phyloP scores from a whole-genome alignment of 352 stramenopile genomes.

The Phytophthora lateralis region DNA sequence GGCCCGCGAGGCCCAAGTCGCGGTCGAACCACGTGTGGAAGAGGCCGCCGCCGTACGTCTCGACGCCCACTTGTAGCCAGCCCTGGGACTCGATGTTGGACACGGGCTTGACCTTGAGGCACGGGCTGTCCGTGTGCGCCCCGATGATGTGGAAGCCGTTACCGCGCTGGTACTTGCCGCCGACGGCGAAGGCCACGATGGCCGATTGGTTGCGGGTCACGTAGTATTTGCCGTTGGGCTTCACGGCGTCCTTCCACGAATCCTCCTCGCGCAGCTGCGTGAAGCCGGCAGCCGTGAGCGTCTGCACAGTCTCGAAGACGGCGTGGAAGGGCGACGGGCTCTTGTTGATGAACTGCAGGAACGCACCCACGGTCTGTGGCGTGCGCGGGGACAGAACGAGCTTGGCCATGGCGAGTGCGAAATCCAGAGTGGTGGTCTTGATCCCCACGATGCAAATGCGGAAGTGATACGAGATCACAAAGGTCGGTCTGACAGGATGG shows the following conservation, averaged over 20 bases:
- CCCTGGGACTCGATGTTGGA: conserved; percentile 89
- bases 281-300: conserved; percentile 91
- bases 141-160: conserved; percentile 97
- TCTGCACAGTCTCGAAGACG: conserved; percentile 85
- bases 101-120: conserved; percentile 96
- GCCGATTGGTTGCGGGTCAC: conserved; percentile 97
- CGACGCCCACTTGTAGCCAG: conserved; percentile 83
- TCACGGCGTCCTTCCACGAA: conserved; percentile 61
- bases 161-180: conserved; percentile 89
- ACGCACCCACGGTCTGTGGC: conserved; percentile 67
- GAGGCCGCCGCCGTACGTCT: conserved; percentile 91
- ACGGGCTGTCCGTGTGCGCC: conserved; percentile 96
- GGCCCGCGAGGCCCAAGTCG: conserved; percentile 93
- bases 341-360: conserved; percentile 95
- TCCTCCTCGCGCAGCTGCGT: conserved; percentile 89
- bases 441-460: conserved; percentile 21
- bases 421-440: conserved; percentile 38
- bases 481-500: conserved; percentile 13
- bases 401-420: conserved; percentile 36
- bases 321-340: conserved; percentile 95
- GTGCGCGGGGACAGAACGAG: conserved; percentile 60
- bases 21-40: conserved; percentile 99
- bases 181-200: conserved; percentile 95
- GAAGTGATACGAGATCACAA: conserved; percentile 19
- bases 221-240: conserved; percentile 95